Evolutionary conservation across 1,139 yeast genomes (phyloP).

Genomic region (Candida smagusa): DNA sequence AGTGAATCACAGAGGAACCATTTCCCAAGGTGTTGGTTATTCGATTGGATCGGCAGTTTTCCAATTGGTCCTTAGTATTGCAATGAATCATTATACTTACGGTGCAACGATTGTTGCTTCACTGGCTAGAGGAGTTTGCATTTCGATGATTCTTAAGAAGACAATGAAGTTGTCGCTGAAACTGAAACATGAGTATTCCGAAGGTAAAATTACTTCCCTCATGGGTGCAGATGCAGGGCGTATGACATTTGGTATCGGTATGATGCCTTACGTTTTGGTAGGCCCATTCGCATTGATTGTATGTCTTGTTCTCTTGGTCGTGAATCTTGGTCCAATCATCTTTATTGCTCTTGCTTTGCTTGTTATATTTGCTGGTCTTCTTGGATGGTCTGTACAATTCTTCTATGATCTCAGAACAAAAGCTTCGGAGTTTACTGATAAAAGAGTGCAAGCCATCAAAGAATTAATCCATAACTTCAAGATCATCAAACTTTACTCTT

Average conservation of each 20-base stretch:
- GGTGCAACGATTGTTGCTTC: slow-evolving; percentile 47
- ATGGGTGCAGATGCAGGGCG: slow-evolving; percentile 79
- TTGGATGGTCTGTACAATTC: slow-evolving; percentile 23
- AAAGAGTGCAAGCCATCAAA: slow-evolving; percentile 55
- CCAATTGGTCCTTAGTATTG: slow-evolving; percentile 34
- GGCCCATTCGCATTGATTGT: slow-evolving; percentile 62
- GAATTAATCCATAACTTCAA: slow-evolving; percentile 65
- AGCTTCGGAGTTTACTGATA: slow-evolving; percentile 52
- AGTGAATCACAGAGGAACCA: slow-evolving; percentile 13
- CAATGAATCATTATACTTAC: slow-evolving; percentile 61
- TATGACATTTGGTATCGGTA: slow-evolving; percentile 69
- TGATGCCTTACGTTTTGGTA: slow-evolving; percentile 61
- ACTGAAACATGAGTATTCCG: slow-evolving; percentile 25
- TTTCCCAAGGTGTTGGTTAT: slow-evolving; percentile 32
- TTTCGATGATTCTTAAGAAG: slow-evolving; percentile 17
- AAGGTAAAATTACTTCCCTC: slow-evolving; percentile 41
- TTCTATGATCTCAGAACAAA: slow-evolving; percentile 41
- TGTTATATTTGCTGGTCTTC: slow-evolving; percentile 37
- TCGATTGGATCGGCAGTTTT: slow-evolving; percentile 21
- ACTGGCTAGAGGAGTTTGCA: slow-evolving; percentile 30
- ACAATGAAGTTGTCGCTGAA: slow-evolving; percentile 16
- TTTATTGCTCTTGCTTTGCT: slow-evolving; percentile 45
- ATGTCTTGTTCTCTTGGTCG: slow-evolving; percentile 59
- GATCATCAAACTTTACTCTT: slow-evolving; percentile 61
- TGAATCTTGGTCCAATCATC: slow-evolving; percentile 71